Conservation (phyloP, 2,329 filamentous ascomycete genomes). For the Ceratocystis diversiconidia region DNA sequence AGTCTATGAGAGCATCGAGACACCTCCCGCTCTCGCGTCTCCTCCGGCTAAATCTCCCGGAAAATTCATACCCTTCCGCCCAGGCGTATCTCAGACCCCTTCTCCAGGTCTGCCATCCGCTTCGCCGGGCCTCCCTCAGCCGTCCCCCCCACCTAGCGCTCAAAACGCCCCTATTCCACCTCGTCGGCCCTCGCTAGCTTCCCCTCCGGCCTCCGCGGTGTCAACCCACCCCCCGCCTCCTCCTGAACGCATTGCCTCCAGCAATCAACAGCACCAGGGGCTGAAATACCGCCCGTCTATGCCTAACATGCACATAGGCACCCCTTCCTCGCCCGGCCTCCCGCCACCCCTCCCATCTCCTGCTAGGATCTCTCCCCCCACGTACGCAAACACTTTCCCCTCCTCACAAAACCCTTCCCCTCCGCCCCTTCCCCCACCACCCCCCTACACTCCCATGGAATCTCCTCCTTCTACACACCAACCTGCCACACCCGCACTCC, state of each 20-base stretch:
- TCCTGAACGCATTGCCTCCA: not conserved
- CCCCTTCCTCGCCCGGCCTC: not conserved
- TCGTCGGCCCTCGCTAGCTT: not conserved
- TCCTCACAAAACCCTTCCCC: not conserved
- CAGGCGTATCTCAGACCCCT: not conserved
- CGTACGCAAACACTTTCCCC: not conserved
- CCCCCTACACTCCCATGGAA: not conserved
- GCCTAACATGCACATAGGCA: conserved; percentile 15
- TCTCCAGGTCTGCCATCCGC: not conserved
- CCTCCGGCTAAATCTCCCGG: not conserved
- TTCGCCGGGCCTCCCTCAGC: not conserved
- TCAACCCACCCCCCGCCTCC: not conserved
- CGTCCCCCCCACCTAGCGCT: not conserved
- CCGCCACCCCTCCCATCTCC: conserved; percentile 2
- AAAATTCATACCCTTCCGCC: conserved; percentile 13
- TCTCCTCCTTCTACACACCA: not conserved
- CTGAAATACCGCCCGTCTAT: conserved; percentile 9
- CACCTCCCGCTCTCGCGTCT: not conserved
- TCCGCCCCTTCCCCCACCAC: not conserved
- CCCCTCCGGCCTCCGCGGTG: not conserved
- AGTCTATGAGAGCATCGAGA: not conserved
- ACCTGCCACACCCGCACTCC: not conserved
- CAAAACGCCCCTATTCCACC: not conserved
- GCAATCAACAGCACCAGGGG: not conserved
- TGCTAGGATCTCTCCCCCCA: not conserved